phyloP scores from a whole-genome alignment of 2,329 filamentous ascomycete species.

The Xylaria sp. region DNA sequence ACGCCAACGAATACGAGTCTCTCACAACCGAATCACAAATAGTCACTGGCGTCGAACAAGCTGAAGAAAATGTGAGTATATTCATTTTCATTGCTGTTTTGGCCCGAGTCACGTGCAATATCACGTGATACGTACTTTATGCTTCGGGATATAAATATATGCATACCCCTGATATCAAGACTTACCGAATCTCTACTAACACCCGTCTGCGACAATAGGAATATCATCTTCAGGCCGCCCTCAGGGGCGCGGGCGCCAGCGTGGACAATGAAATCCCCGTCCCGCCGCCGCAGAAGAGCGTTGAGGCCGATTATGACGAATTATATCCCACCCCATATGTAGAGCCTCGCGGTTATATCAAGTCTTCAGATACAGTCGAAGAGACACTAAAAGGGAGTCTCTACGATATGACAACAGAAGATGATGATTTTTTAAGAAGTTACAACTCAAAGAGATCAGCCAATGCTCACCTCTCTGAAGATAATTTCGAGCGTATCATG shows the following conservation, averaged over 20 bases:
- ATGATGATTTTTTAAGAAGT: constrained; percentile 83
- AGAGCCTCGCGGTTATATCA: constrained; percentile 92
- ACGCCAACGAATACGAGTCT: constrained; percentile 85
- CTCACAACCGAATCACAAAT: constrained; percentile 86
- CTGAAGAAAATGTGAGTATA: constrained; percentile 92
- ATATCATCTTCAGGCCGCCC: constrained; percentile 91
- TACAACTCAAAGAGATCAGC: constrained; percentile 82
- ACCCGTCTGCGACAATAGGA: constrained; percentile 67
- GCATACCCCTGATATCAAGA: constrained; percentile 15
- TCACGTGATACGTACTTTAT: constrained; percentile 51
- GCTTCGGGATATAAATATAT: constrained; percentile 4
- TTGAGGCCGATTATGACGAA: constrained; percentile 82
- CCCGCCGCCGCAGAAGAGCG: constrained; percentile 70
- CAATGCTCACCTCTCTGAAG: constrained; percentile 78
- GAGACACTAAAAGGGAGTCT: constrained; percentile 83
- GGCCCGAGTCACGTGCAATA: constrained; percentile 63
- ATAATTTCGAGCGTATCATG: constrained; percentile 95
- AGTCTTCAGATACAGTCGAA: constrained; percentile 97
- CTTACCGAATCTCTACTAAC: constrained; percentile 34
- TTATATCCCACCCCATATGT: constrained; percentile 84
- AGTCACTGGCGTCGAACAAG: constrained; percentile 96
- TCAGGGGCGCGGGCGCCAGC: constrained; percentile 66
- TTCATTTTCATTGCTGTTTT: constrained; percentile 44
- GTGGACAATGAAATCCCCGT: constrained; percentile 73
- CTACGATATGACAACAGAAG: constrained; percentile 95